Percentiles rank a stretch among this genome's conserved stretches.
Conservation (phyloP, 371 early-diverging fungal genomes). For the Lichtheimia corymbifera region DNA sequence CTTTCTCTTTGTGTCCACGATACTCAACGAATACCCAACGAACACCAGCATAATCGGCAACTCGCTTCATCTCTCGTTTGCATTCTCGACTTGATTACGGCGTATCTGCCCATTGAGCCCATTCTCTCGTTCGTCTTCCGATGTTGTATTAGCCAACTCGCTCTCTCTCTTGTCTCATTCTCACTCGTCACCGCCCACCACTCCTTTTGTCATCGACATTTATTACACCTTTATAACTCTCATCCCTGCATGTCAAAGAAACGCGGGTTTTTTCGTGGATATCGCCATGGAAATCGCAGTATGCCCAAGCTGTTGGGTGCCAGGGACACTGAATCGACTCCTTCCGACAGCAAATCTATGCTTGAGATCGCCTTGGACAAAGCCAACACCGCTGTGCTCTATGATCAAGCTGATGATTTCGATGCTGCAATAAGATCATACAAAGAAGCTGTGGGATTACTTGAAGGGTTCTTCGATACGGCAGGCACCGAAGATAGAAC, state of each 20-base stretch:
- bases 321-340: background rate
- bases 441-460: constrained; percentile 21
- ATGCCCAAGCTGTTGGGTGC: constrained; percentile 3
- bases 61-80: too few species aligned
- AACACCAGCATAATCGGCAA: too few species aligned
- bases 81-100: too few species aligned
- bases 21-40: too few species aligned
- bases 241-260: constrained; percentile 7
- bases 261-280: constrained; percentile 14
- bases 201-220: too few species aligned
- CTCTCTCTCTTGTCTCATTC: too few species aligned
- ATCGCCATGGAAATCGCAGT: constrained; percentile 11
- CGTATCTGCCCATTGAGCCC: too few species aligned
- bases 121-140: too few species aligned
- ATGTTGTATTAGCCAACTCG: too few species aligned
- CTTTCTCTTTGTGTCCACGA: too few species aligned
- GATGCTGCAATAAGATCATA: constrained; percentile 23
- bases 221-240: too few species aligned
- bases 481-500: constrained; percentile 14
- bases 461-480: constrained; percentile 6
- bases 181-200: too few species aligned
- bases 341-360: constrained; percentile 1
- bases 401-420: constrained; percentile 18
- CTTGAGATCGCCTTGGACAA: constrained; percentile 27
- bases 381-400: constrained; percentile 28